Evolutionary conservation across 768 basidiomycete species (phyloP).

Genomic region (Gelatoporia subvermispora): DNA sequence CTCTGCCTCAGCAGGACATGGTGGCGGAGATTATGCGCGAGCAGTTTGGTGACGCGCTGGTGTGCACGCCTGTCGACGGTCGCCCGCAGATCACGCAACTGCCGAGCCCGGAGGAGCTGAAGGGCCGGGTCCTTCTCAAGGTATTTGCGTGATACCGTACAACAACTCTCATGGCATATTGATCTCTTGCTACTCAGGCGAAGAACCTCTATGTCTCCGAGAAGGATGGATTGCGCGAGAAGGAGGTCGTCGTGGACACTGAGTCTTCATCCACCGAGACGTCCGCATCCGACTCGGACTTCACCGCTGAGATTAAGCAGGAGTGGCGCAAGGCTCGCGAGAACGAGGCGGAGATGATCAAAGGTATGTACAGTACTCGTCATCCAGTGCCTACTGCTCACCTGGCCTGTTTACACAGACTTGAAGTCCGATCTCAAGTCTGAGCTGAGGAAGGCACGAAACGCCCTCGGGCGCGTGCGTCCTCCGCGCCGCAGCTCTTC

Average conservation of each 20-base stretch:
- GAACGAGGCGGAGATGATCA: constrained; percentile 29
- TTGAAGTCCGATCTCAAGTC: constrained; percentile 29
- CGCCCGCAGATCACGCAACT: constrained; percentile 45
- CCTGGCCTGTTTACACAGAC: neutral
- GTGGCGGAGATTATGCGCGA: constrained; percentile 71
- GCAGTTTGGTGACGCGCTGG: constrained; percentile 51
- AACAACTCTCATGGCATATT: neutral
- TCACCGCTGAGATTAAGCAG: constrained; percentile 18
- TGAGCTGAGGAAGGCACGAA: constrained; percentile 35
- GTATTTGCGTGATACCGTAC: constrained; percentile 27
- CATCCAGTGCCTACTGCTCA: neutral
- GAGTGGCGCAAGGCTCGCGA: constrained; percentile 27
- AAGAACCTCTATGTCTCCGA: constrained; percentile 68
- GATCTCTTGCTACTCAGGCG: constrained; percentile 38
- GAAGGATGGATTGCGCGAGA: constrained; percentile 28
- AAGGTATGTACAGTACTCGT: constrained; percentile 19
- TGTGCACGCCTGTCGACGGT: constrained; percentile 44
- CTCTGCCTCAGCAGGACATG: constrained; percentile 70
- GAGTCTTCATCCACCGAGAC: constrained; percentile 39
- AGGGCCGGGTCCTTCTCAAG: constrained; percentile 79
- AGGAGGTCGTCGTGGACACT: constrained; percentile 29
- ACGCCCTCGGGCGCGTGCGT: constrained; percentile 35
- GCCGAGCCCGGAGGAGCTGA: constrained; percentile 84
- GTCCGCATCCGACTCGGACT: constrained; percentile 27
- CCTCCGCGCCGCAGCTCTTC: constrained; percentile 9